Evolutionary conservation across 164 flowering plant genomes (phyloP).

Genomic region (Vitis cinerea): DNA sequence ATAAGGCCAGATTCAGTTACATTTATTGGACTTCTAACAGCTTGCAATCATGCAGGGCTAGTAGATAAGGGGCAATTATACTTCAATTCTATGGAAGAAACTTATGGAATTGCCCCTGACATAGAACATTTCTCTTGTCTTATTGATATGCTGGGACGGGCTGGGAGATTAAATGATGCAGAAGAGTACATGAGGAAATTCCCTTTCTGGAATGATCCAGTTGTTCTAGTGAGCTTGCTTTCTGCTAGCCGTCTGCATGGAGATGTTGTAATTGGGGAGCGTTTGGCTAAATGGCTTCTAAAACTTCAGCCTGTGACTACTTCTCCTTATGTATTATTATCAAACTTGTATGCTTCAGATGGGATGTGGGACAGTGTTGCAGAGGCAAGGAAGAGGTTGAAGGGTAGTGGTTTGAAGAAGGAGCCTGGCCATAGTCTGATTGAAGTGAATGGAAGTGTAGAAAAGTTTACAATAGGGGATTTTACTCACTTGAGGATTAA

Average conservation of each 20-base stretch:
- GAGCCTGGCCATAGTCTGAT: slow-evolving; percentile 61
- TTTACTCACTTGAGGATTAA: slow-evolving; percentile 44
- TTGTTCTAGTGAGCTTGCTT: slow-evolving; percentile 68
- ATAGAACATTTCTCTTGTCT: slow-evolving; percentile 71
- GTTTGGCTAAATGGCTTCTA: slow-evolving; percentile 42
- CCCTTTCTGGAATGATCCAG: slow-evolving; percentile 40
- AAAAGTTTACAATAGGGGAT: slow-evolving; percentile 57
- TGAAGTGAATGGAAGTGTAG: slow-evolving; percentile 48
- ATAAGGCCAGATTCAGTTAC: slow-evolving; percentile 65
- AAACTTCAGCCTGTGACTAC: slow-evolving; percentile 41
- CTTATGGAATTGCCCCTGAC: slow-evolving; percentile 43
- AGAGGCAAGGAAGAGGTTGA: slow-evolving; percentile 57
- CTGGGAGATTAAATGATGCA: slow-evolving; percentile 63
- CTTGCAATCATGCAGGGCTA: slow-evolving; percentile 78
- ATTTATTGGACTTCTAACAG: slow-evolving; percentile 50
- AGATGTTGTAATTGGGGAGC: slow-evolving; percentile 46
- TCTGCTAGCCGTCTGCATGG: slow-evolving; percentile 66
- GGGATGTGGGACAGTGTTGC: slow-evolving; percentile 64
- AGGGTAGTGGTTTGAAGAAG: slow-evolving; percentile 58
- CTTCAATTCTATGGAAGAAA: slow-evolving; percentile 51
- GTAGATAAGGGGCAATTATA: slow-evolving; percentile 47
- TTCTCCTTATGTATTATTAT: slow-evolving; percentile 69
- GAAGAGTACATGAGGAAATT: slow-evolving; percentile 39
- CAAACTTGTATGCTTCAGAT: slow-evolving; percentile 67
- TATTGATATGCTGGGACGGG: slow-evolving; percentile 69